Conservation (phyloP, 768 basidiomycete genomes). For the Antrodiella citrinella region DNA sequence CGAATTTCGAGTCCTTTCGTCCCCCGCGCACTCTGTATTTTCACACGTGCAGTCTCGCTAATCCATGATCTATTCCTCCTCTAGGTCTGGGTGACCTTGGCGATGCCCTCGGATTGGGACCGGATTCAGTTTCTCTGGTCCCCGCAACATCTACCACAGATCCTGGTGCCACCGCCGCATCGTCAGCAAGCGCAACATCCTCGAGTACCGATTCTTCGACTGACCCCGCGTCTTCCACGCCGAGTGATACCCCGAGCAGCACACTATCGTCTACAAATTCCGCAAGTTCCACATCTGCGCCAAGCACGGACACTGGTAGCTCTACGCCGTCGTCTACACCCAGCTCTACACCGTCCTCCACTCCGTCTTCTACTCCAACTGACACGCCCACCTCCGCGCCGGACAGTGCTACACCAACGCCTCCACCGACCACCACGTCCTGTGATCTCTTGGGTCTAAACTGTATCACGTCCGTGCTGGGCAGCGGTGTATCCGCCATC, state of each 20-base stretch:
- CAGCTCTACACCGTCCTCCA: no score
- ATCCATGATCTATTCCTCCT: not conserved
- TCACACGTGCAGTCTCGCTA: not conserved
- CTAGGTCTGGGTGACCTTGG: not conserved
- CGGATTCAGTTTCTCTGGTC: constrained; percentile 2
- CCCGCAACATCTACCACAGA: constrained; percentile 5
- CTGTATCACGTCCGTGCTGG: no score
- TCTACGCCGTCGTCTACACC: no score
- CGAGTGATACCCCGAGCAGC: constrained; percentile 5
- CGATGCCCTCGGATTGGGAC: not conserved
- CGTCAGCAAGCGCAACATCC: constrained; percentile 3
- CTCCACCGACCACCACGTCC: constrained; percentile 1
- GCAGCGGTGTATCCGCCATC: no score
- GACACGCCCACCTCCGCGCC: not conserved
- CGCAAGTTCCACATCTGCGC: no score
- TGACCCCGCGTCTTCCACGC: constrained; percentile 1
- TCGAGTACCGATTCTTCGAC: not conserved
- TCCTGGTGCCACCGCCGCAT: constrained; percentile 1
- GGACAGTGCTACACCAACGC: not conserved
- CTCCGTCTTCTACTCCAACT: constrained; percentile 3
- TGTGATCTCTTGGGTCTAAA: constrained; percentile 1
- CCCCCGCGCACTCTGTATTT: not conserved
- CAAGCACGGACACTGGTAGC: no score
- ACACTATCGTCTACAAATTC: no score
- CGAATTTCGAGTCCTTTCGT: no score